Evolutionary conservation across 768 basidiomycete species (phyloP).

Genomic region (Lactarius quietus): DNA sequence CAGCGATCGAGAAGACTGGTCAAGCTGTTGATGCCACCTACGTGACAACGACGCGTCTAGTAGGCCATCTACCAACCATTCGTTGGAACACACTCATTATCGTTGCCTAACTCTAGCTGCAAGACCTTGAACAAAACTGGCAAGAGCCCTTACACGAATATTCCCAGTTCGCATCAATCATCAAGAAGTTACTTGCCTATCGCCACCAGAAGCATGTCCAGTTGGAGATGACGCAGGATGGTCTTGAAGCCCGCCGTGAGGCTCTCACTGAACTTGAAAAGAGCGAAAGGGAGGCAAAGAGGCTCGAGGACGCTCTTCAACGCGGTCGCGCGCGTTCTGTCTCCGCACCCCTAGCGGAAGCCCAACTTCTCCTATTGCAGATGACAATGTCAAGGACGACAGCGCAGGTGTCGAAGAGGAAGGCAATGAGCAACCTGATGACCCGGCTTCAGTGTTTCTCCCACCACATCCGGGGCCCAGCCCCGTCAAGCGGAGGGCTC

Average conservation of each 20-base stretch:
- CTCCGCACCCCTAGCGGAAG: not conserved
- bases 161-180: slow-evolving; percentile 89
- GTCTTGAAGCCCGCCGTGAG: slow-evolving; percentile 78
- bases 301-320: slow-evolving; percentile 84
- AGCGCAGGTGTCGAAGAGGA: slow-evolving; percentile 14
- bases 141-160: slow-evolving; percentile 97
- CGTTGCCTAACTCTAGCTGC: slow-evolving; percentile 50
- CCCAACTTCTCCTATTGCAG: not conserved
- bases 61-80: slow-evolving; percentile 36
- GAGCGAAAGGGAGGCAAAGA: slow-evolving; percentile 84
- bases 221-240: slow-evolving; percentile 95
- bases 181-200: slow-evolving; percentile 90
- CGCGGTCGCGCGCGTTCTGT: slow-evolving; percentile 43
- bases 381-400: not conserved
- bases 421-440: slow-evolving; percentile 34
- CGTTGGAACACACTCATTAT: not conserved
- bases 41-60: slow-evolving; percentile 86
- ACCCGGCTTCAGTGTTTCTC: slow-evolving; percentile 45
- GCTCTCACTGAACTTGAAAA: slow-evolving; percentile 87
- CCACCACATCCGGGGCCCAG: slow-evolving; percentile 81
- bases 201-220: slow-evolving; percentile 98
- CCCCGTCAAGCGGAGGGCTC: slow-evolving; percentile 56
- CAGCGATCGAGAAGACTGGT: slow-evolving; percentile 92
- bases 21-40: slow-evolving; percentile 95
- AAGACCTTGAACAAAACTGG: slow-evolving; percentile 92